A percentile compares a stretch with the other conserved stretches of the same genome.
phyloP scores from a whole-genome alignment of 2,329 filamentous ascomycete species.

The Alternaria postmessia region DNA sequence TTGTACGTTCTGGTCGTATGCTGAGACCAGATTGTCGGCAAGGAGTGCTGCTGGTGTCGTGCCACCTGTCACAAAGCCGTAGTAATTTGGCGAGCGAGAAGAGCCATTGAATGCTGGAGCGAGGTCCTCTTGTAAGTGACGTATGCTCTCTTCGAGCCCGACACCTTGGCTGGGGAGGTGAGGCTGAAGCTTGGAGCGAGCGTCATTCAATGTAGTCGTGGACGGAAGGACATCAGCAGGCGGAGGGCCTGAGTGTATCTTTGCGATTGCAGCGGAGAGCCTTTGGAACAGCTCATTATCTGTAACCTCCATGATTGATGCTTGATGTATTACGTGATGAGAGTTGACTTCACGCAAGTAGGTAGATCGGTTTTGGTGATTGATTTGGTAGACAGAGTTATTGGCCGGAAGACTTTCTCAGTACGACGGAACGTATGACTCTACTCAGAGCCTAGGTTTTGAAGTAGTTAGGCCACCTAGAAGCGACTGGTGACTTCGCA shows the following conservation, averaged over 20 bases:
- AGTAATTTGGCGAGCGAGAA: constrained; percentile 65
- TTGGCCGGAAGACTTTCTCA: background rate
- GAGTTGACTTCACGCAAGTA: background rate
- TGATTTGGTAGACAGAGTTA: background rate
- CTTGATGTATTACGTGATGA: background rate
- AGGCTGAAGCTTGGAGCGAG: constrained; percentile 47
- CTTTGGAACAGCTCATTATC: constrained; percentile 22
- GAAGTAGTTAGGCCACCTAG: background rate
- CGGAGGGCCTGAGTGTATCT: constrained; percentile 27
- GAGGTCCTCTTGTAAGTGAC: constrained; percentile 58
- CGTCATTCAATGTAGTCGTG: constrained; percentile 33
- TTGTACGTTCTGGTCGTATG: constrained; percentile 82
- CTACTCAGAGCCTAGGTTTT: background rate
- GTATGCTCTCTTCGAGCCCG: constrained; percentile 53
- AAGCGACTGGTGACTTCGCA: constrained; percentile 9
- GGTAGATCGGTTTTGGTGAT: background rate
- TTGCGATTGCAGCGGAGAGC: constrained; percentile 36
- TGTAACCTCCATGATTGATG: constrained; percentile 20
- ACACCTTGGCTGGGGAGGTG: constrained; percentile 52
- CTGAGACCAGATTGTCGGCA: constrained; percentile 84
- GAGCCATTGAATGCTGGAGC: constrained; percentile 70
- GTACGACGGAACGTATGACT: constrained; percentile 7
- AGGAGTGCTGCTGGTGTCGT: constrained; percentile 79
- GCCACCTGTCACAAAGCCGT: constrained; percentile 88
- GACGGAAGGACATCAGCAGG: constrained; percentile 48